Base-by-base conservation (phyloP, 257 asterid genomes). In the Lithospermum erythrorhizon region DNA sequence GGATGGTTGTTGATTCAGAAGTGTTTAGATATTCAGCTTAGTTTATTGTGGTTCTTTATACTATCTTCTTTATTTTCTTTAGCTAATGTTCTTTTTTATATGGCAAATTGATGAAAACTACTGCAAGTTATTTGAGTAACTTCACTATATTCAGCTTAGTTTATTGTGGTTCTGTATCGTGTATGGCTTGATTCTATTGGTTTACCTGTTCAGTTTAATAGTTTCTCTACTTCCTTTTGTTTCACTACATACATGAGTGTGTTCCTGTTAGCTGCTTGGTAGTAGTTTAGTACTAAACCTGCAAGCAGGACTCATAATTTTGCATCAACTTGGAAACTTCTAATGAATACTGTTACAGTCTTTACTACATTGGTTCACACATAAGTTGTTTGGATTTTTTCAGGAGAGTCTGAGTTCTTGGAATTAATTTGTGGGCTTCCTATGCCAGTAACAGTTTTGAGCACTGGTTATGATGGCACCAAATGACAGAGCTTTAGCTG, bases 381-480 rank as follows among this genome's bases (percentile, higher is more conserved):
- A 8, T 35, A 3, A 6, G 14, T 35, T 11, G 11, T 8, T 35
- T 14, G 7, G 47, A 8, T 58, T 30, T 29, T 63, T 62, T 35
- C 65, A 53, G 70, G 64, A 65, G 66, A 20, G 21, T 71, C 29
- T 65, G 66, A 63, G 55, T 25, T 59, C 25, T 62, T 68, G 24
- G 25, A 45, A 59, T 62, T 57, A 70, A 35, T 25, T 13, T 58
- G 55, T 25, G 61, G 62, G 21, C 13, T 18, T 61, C 59, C 22
- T 17, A 11, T 55, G 48, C 56, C 41, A 55, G 58, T 59, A 61
- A n/a, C 63, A 22, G 0, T 48, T 52, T 68, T 48, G 52, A 41
- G 63, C 32, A 52, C 52, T 19, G 21, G 21, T 48, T 55, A 68
- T 65, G 48, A 78, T 75, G 84, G 61, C 60, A 54, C 59, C 64